phyloP scores from a whole-genome alignment of 176 grass and related monocot genomes.

The Aegilops umbellulata region DNA sequence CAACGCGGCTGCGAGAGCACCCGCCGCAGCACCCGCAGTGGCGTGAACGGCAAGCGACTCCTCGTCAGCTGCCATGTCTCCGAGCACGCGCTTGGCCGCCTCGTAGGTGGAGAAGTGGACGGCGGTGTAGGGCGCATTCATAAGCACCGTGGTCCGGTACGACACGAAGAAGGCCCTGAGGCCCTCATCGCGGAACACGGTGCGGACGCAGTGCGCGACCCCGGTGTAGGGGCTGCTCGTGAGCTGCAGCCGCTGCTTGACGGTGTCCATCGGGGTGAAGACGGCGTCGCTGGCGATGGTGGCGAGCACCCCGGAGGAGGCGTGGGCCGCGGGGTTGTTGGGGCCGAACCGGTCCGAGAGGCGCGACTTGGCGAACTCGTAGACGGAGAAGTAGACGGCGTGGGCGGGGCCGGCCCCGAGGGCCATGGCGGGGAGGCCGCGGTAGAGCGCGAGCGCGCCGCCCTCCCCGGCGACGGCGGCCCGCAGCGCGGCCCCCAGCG shows the following conservation, averaged over 20 bases:
- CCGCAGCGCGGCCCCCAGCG: constrained; percentile 35
- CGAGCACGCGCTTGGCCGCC: constrained; percentile 70
- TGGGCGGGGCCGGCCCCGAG: constrained; percentile 82
- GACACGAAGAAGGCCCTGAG: constrained; percentile 61
- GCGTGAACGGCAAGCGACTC: constrained; percentile 76
- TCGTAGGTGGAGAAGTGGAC: constrained; percentile 89
- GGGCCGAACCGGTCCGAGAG: constrained; percentile 57
- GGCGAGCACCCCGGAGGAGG: constrained; percentile 68
- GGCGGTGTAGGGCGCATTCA: constrained; percentile 87
- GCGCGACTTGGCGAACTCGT: constrained; percentile 65
- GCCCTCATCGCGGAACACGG: constrained; percentile 73
- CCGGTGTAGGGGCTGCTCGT: constrained; percentile 78
- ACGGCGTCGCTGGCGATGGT: constrained; percentile 79
- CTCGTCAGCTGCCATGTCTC: constrained; percentile 60
- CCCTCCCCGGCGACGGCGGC: constrained; percentile 39
- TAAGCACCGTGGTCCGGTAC: constrained; percentile 74
- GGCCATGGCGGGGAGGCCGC: constrained; percentile 82
- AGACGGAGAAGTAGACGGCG: constrained; percentile 92
- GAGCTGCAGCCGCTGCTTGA: constrained; percentile 95
- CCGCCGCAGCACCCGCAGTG: constrained; percentile 72
- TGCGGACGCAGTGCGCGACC: constrained; percentile 67
- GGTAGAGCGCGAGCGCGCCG: constrained; percentile 61
- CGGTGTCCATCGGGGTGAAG: constrained; percentile 92
- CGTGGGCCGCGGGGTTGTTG: constrained; percentile 77
- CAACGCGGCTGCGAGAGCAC: constrained; percentile 58